phyloP scores from a whole-genome alignment of 83 land plant genomes.

The Diphasiastrum complanatum region DNA sequence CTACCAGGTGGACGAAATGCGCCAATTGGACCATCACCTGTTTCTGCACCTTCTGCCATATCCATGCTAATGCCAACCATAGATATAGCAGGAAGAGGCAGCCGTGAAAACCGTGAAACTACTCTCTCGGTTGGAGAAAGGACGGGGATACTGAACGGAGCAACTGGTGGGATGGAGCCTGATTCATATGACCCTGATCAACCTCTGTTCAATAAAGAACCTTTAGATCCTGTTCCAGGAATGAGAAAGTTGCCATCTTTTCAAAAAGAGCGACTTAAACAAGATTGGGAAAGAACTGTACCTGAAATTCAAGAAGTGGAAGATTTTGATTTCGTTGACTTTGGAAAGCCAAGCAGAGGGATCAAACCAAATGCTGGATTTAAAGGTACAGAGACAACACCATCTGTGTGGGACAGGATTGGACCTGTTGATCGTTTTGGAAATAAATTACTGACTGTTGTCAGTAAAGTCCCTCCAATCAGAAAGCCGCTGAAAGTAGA shows the following conservation, averaged over 20 bases:
- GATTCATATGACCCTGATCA: constrained; percentile 98
- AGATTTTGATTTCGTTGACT: constrained; percentile 17
- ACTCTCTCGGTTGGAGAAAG: constrained; percentile 26
- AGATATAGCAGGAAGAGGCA: constrained; percentile 13
- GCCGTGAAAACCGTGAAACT: constrained; percentile 30
- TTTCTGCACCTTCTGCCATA: constrained; percentile 29
- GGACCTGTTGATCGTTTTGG: constrained; percentile 30
- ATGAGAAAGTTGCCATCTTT: constrained; percentile 33
- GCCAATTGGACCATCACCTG: constrained; percentile 43
- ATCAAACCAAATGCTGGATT: constrained; percentile 22
- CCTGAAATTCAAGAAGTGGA: constrained; percentile 25
- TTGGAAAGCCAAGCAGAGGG: constrained; percentile 22
- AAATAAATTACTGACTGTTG: constrained; percentile 1
- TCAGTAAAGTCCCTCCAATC: background rate
- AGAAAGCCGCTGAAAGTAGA: constrained; percentile 1
- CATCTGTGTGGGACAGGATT: constrained; percentile 65
- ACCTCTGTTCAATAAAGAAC: constrained; percentile 72
- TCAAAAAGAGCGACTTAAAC: constrained; percentile 38
- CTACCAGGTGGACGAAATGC: constrained; percentile 51
- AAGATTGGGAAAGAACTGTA: constrained; percentile 34
- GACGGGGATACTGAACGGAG: constrained; percentile 30
- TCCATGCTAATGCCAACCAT: constrained; percentile 19
- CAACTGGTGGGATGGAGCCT: constrained; percentile 41
- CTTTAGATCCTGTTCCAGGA: constrained; percentile 40
- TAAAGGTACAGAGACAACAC: constrained; percentile 27